Evolutionary conservation across 345 rosid genomes (phyloP), one percentile per base, ranked within the genome.

Genomic region (Adansonia digitata): DNA sequence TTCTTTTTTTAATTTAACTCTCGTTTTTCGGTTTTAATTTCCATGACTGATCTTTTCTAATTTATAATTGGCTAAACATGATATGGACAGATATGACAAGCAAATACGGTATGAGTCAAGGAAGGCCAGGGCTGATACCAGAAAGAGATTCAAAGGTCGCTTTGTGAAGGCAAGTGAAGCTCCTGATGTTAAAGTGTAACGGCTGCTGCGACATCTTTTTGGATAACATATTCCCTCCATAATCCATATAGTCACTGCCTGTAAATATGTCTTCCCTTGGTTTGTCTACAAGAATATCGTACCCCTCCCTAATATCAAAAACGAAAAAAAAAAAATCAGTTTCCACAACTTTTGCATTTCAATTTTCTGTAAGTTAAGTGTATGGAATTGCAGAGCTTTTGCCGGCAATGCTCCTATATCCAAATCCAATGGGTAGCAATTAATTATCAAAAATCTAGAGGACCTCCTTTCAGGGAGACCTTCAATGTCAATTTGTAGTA

Each of bases 41-140:
- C 2, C 20, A 20, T 31, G 45, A 35, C 27, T 35, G 40, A 71
- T 34, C 24, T 12, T 57, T 57, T 57, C 35, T 31, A 31, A 31
- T 31, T 31, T 31, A 31, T 31, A n/a, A n/a, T n/a, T 26, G 62
- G 35, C 13, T 27, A 29, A 29, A 27, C 10, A 27, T 27, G 26
- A 78, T 65, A 45, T 45, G 39, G 31, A 73, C 79, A 94, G 98
- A 84, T 93, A 86, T 72, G 96, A 91, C 55, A 95, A 93, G 86
- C 96, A 89, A 78, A 91, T 95, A 63, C 90, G 96, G 7, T 95
- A 95, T 17, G 97, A 91, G 84, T 91, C 99, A 4, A 90, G 98
- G 86, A 95, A 93, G 86, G 89, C 89, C 31, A 89, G 98, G 84
- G 99, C 98, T 63, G 99, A 91, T 51, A 90, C 96, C 0, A 91